Evolutionary conservation across 164 flowering plant species (phyloP).

Genomic region (Aristolochia contorta): DNA sequence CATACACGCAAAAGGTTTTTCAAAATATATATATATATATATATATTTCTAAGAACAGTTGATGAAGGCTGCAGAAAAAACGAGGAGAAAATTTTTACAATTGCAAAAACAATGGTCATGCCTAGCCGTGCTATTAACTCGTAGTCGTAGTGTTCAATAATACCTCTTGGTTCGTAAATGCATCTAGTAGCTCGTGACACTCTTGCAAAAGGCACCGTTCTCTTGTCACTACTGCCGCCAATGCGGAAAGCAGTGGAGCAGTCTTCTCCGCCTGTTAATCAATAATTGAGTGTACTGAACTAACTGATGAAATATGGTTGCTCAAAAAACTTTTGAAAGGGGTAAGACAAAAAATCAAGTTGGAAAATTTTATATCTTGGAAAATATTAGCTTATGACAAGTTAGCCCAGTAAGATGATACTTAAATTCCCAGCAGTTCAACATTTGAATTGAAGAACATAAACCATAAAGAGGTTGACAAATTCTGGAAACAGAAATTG

Average conservation of each 20-base stretch:
- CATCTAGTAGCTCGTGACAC: slow-evolving; percentile 37
- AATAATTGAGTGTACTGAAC: neutral
- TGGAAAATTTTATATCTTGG: neutral
- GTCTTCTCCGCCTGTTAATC: slow-evolving; percentile 33
- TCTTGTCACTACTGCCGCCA: slow-evolving; percentile 48
- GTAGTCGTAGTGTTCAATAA: neutral
- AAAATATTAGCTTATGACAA: too few relatives aligned
- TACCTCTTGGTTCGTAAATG: slow-evolving; percentile 44
- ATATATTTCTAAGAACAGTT: too few relatives aligned
- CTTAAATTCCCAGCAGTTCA: neutral
- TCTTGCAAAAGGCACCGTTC: slow-evolving; percentile 54
- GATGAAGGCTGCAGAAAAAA: too few relatives aligned
- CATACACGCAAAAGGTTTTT: too few relatives aligned
- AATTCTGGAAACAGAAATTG: neutral
- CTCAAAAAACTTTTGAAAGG: too few relatives aligned
- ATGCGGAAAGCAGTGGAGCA: slow-evolving; percentile 29
- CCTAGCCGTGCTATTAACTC: neutral
- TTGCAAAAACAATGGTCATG: neutral
- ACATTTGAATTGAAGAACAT: neutral
- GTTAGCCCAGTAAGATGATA: too few relatives aligned
- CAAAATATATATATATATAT: too few relatives aligned
- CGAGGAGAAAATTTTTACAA: neutral
- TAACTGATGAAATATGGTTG: too few relatives aligned
- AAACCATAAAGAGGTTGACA: too few relatives aligned
- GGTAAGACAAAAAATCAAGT: too few relatives aligned